Evolutionary conservation across 352 stramenopile genomes (phyloP).

Genomic region (Phytophthora ramorum): DNA sequence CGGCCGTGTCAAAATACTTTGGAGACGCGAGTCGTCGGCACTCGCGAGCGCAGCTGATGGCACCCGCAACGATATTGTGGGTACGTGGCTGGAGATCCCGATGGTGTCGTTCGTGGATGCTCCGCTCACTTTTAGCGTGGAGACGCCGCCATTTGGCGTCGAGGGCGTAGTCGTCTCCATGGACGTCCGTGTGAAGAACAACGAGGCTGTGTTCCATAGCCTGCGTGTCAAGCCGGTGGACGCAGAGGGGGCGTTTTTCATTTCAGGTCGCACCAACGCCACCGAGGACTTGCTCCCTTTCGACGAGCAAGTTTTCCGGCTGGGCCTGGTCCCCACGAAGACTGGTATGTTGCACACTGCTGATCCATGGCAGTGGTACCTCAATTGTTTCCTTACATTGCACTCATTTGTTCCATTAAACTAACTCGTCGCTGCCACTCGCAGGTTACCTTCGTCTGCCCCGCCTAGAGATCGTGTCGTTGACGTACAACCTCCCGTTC

Average conservation of each 20-base stretch:
- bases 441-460: conserved; percentile 74
- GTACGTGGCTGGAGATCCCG: conserved; percentile 69
- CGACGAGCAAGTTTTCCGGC: conserved; percentile 65
- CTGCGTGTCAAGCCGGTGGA: conserved; percentile 76
- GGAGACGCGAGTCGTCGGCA: conserved; percentile 64
- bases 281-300: conserved; percentile 79
- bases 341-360: conserved; percentile 51
- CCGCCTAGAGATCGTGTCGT: conserved; percentile 78
- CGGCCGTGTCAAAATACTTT: conserved; percentile 64
- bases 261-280: conserved; percentile 75
- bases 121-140: conserved; percentile 69
- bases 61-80: conserved; percentile 61
- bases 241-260: conserved; percentile 77
- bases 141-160: conserved; percentile 76
- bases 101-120: conserved; percentile 72
- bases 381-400: neutral
- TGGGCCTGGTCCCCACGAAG: conserved; percentile 81
- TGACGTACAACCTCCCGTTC: conserved; percentile 71
- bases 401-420: conserved; percentile 3
- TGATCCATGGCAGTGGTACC: neutral
- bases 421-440: conserved; percentile 18
- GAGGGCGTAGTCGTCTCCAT: conserved; percentile 66
- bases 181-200: conserved; percentile 73
- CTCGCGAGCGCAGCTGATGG: conserved; percentile 40
- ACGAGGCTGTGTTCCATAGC: conserved; percentile 73